Evolutionary conservation across 2,329 filamentous ascomycete genomes (phyloP), one percentile per base, ranked within the genome.

Genomic region (Stagonosporopsis vannaccii): DNA sequence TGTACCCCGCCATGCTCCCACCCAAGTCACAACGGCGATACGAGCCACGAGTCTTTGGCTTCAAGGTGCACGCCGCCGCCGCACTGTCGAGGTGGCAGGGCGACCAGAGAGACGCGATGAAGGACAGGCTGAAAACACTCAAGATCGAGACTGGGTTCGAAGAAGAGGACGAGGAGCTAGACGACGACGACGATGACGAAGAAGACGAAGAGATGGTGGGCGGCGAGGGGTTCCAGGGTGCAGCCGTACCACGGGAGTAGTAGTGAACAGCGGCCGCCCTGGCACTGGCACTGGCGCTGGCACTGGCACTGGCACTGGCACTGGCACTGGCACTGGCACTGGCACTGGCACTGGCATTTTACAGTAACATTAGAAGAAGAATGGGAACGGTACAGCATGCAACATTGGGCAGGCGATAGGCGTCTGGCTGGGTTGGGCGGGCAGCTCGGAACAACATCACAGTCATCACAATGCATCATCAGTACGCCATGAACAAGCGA

Each of bases 31-130:
- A 88, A 60, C 88, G 92, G 62, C 87, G 95, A 65, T 97, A 98
- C 78, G 86, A 94, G 53, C 95, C 95, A 22, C 87, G 90, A 56
- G 90, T 96, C 58, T 99, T 95, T 76, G 95, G 95, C 30, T 99
- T 99, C 83, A 92, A 91, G 72, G 92, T 99, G 6, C 95, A 99
- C 78, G 91, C 92, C 4, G 85, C 90, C 15, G 94, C 95, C 0
- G 89, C 94, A 3, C 81, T 99, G 65, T 87, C 92, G 65, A 86
- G 95, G 69, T 99, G 95, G 95, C 95, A 99, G 79, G 88, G 91
- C 72, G 83, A 82, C 40, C 86, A 90, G 73, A 84, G 92, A 58
- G 89, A 94, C 51, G 87, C 92, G 42, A 92, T 97, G 89, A 88
- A 92, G 68, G 84, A 87, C 50, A 84, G 93, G 37, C 81, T 99